Percentiles rank a stretch among this genome's conserved stretches.
phyloP scores from a whole-genome alignment of 768 basidiomycete species.

The Leccinum ochraceum region DNA sequence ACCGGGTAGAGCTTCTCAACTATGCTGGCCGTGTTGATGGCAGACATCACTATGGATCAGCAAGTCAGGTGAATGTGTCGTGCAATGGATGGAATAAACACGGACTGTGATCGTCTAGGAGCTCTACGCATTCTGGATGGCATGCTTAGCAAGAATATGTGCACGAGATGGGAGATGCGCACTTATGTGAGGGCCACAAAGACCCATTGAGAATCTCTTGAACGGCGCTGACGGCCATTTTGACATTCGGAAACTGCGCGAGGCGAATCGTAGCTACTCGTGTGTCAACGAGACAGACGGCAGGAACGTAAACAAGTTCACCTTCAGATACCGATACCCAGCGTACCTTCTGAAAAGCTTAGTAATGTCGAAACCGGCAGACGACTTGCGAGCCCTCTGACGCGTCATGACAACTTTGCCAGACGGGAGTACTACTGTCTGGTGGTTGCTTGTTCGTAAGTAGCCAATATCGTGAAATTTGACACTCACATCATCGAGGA shows the following conservation, averaged over 20 bases:
- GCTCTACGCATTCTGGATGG: constrained; percentile 77
- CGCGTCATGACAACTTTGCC: constrained; percentile 90
- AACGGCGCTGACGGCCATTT: constrained; percentile 76
- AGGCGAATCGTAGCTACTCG: constrained; percentile 74
- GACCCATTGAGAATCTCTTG: constrained; percentile 74
- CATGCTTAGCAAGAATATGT: neutral
- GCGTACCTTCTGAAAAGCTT: constrained; percentile 89
- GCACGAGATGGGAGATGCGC: constrained; percentile 24
- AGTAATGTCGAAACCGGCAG: constrained; percentile 85
- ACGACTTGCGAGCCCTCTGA: constrained; percentile 74
- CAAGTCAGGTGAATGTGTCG: neutral
- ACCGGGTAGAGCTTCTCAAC: constrained; percentile 63
- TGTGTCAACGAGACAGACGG: neutral
- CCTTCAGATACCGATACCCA: constrained; percentile 87
- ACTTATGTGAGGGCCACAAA: constrained; percentile 72
- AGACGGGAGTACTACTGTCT: constrained; percentile 84
- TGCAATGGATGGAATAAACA: neutral
- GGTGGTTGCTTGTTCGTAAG: neutral
- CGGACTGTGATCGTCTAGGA: constrained; percentile 75
- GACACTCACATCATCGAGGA: constrained; percentile 67
- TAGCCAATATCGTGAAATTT: neutral
- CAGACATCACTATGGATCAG: constrained; percentile 61
- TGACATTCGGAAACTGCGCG: constrained; percentile 81
- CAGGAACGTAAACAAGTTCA: constrained; percentile 16
- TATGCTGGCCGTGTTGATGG: constrained; percentile 68